Percentiles rank a stretch among this genome's conserved stretches.
These are phyloP conservation scores for Trichoderma sp. DNA, from an alignment of 2,329 filamentous ascomycete genomes.

Conservation along the genomic window DNA sequence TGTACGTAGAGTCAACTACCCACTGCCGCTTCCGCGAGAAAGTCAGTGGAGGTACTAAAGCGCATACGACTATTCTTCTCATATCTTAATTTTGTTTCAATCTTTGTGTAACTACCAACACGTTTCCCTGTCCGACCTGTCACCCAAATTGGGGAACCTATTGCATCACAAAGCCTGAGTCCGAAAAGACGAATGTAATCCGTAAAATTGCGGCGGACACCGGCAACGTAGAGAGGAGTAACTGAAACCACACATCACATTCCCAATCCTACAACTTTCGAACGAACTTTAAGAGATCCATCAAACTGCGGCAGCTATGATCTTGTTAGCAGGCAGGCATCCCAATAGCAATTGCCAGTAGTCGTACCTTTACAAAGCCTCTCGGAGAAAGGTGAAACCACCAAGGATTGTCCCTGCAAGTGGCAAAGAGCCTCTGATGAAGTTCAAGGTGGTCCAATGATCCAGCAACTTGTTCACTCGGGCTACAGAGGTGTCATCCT, in stretches of 20 bases:
- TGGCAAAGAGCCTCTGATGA: slow-evolving; percentile 40
- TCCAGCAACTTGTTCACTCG: slow-evolving; percentile 32
- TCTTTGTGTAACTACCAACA: not conserved
- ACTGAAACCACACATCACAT: not conserved
- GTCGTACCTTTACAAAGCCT: not conserved
- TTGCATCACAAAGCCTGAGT: not conserved
- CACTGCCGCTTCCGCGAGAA: too few species aligned
- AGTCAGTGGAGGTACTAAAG: not conserved
- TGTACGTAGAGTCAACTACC: too few species aligned
- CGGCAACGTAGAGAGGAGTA: not conserved
- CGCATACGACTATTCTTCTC: not conserved
- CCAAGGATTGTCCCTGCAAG: slow-evolving; percentile 39
- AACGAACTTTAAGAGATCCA: not conserved
- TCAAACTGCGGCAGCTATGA: not conserved
- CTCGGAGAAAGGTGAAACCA: slow-evolving; percentile 31
- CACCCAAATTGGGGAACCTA: not conserved
- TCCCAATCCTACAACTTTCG: not conserved
- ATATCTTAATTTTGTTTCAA: not conserved
- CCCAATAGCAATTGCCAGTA: not conserved
- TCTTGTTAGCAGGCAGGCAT: not conserved
- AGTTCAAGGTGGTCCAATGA: slow-evolving; percentile 38
- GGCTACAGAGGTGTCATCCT: slow-evolving; percentile 28
- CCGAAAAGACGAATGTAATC: not conserved
- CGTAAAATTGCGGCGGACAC: not conserved
- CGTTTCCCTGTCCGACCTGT: not conserved